A percentile compares a stretch with the other conserved stretches of the same genome.
Conservation (phyloP, 2,329 filamentous ascomycete genomes). For the Dothidotthia symphoricarpi region DNA sequence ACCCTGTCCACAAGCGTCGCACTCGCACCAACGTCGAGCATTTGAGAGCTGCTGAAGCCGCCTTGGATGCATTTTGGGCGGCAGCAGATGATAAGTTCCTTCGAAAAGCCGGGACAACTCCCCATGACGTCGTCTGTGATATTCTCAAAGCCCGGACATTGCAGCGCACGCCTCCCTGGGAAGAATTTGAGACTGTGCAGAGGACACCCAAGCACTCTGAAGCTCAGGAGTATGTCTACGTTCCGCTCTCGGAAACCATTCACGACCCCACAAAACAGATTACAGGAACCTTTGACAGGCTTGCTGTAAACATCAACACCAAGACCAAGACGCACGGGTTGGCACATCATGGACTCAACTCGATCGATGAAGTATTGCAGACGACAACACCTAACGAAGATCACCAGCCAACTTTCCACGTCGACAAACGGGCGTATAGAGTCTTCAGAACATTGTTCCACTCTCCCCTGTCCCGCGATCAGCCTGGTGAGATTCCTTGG, state of each 20-base stretch:
- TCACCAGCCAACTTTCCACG: conserved; percentile 20
- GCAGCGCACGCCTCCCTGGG: conserved; percentile 52
- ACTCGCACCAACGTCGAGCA: conserved; percentile 42
- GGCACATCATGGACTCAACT: background rate
- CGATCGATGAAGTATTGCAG: background rate
- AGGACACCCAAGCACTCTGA: background rate
- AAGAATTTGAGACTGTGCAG: conserved; percentile 29
- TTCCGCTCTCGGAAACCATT: conserved; percentile 1
- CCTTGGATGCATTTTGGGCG: conserved; percentile 51
- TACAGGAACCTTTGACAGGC: conserved; percentile 10
- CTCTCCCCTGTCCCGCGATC: conserved; percentile 30
- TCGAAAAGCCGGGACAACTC: conserved; percentile 2
- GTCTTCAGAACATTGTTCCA: conserved; percentile 47
- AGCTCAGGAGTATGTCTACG: background rate
- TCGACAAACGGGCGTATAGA: conserved; percentile 43
- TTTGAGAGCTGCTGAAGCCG: conserved; percentile 46
- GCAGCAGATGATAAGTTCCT: conserved; percentile 21
- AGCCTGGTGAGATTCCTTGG: conserved; percentile 54
- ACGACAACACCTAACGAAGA: no score
- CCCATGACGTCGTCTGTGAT: conserved; percentile 7
- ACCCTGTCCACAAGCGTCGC: conserved; percentile 49
- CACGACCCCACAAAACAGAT: conserved; percentile 14
- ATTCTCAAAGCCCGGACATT: conserved; percentile 38
- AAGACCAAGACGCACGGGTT: conserved; percentile 11
- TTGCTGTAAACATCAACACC: background rate